phyloP scores from a whole-genome alignment of 805 yeast species.

The Yarrowia hollandica region DNA sequence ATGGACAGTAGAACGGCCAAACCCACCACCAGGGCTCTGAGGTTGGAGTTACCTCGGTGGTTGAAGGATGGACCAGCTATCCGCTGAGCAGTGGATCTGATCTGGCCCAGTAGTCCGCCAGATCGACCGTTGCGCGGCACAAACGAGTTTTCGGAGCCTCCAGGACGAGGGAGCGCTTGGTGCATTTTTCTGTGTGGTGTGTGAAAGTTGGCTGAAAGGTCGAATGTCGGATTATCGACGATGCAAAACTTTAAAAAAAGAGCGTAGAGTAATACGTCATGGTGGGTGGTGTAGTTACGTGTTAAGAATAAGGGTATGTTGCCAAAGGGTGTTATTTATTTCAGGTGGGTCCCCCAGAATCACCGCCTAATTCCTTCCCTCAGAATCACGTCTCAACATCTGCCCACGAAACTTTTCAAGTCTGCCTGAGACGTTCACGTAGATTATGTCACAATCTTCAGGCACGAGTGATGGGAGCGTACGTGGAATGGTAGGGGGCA shows the following conservation, averaged over 20 bases:
- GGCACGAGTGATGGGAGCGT: background rate
- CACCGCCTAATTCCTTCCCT: no score
- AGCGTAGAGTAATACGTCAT: no score
- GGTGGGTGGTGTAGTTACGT: no score
- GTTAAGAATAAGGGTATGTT: no score
- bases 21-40: background rate
- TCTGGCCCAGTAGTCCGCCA: constrained; percentile 26
- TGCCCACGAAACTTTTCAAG: no score
- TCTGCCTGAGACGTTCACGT: background rate
- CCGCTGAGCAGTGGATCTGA: constrained; percentile 13
- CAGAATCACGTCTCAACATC: no score
- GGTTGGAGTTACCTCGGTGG: constrained; percentile 11
- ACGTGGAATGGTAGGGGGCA: background rate
- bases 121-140: constrained; percentile 24
- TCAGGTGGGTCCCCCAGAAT: no score
- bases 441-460: constrained; percentile 16
- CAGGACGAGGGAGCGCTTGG: constrained; percentile 26
- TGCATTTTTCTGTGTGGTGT: constrained; percentile 2
- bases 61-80: constrained; percentile 1
- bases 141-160: constrained; percentile 16
- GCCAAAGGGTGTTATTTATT: no score
- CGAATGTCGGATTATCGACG: constrained; percentile 1
- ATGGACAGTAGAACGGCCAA: constrained; percentile 1
- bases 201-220: constrained; percentile 15
- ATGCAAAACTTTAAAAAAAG: constrained; percentile 5